Evolutionary conservation across 1,284 basidiomycete genomes (phyloP).

Genomic region (Neolentinus lepideus): DNA sequence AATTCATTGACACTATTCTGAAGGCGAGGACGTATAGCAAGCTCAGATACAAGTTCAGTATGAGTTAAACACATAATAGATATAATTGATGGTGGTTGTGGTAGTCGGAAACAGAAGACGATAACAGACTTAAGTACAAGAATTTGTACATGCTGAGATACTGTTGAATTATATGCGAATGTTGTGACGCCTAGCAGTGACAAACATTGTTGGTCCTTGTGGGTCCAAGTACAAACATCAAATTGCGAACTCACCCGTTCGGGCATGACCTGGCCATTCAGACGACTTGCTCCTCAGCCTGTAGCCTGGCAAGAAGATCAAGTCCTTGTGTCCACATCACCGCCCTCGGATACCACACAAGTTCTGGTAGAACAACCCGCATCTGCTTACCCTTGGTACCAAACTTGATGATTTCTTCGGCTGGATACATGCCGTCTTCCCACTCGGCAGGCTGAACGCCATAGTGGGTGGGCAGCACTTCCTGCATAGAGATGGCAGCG

Average conservation of each 20-base stretch:
- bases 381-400: conserved; percentile 7
- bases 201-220: background rate
- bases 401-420: conserved; percentile 11
- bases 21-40: too few relatives aligned
- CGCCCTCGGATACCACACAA: conserved; percentile 16
- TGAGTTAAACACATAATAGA: too few relatives aligned
- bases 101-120: too few relatives aligned
- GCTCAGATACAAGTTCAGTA: too few relatives aligned
- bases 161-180: too few relatives aligned
- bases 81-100: too few relatives aligned
- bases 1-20: too few relatives aligned
- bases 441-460: conserved; percentile 15
- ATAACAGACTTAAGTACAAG: too few relatives aligned
- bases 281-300: too few relatives aligned
- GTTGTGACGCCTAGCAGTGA: background rate
- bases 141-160: too few relatives aligned
- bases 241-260: background rate
- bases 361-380: conserved; percentile 11
- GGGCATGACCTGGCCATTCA: background rate
- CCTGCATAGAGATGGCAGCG: background rate
- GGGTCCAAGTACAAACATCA: background rate
- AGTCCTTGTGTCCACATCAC: conserved; percentile 14
- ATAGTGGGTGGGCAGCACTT: conserved; percentile 14
- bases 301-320: background rate
- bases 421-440: conserved; percentile 13